Base-by-base conservation (phyloP, 31 red algal genomes). In the Bonnemaisonia californica region DNA sequence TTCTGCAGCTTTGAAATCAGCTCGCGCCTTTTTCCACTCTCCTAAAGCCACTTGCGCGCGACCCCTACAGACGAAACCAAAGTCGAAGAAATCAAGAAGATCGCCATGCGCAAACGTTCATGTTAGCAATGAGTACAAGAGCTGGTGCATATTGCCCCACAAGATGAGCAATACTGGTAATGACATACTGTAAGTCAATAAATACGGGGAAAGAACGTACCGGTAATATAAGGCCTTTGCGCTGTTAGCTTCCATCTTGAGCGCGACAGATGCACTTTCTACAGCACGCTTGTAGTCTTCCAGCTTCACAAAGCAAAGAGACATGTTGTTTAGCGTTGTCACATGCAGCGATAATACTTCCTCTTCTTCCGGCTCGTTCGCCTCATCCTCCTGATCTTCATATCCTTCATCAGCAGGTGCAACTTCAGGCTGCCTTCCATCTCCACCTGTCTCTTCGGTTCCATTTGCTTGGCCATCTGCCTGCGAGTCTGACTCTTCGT, bases 271-370 rank as follows among this genome's bases (percentile, higher is more conserved):
- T 31, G 91, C 71, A 47, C 69, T 82, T 79, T 94, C 86, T 21
- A 89, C 91, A 26, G 84, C 91, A 34, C 69, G 57, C 57, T 84
- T 83, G 60, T 79, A 80, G 30, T 91, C 41, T 56, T 80, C 88
- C 12, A 85, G 24, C 62, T 79, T 91, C 26, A 91, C 71, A 36
- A 78, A 69, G 66, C 88, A 91, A 12, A 91, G 63, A 33, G 88
- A 84, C 80, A 91, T 82, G 41, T 91, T 91, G 33, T 91, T 91
- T 13, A 91, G 40, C 1, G 80, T 78, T 41, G 81, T 80, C 8
- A 91, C 80, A 55, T 91, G 88, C 32, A 91, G 63, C 8, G 79
- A 58, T 5, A 47, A 36, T 3, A 91, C 88, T 64, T 91, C 88
- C 13, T 41, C 47, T 66, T 82, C 79, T 2, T 82, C 70, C 31